Evolutionary conservation across 495 filamentous ascomycete genomes (phyloP).

Genomic region (Penicillium atrosanguineum): DNA sequence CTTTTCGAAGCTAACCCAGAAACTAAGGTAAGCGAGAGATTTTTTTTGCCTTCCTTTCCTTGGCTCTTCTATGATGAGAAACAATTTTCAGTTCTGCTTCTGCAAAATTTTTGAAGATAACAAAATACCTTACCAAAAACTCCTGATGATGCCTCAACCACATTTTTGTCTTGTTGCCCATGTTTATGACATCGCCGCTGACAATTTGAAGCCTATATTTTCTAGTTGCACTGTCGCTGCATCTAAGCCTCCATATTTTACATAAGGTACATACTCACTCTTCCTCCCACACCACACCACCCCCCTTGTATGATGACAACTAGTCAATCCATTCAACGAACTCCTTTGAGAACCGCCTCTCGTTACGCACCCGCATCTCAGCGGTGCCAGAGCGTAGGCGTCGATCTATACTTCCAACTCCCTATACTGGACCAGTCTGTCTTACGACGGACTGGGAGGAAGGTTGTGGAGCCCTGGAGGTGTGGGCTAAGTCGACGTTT

Average conservation of each 20-base stretch:
- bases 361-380: constrained; percentile 25
- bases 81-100: constrained; percentile 90
- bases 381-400: constrained; percentile 17
- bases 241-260: neutral
- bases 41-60: constrained; percentile 8
- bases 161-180: constrained; percentile 10
- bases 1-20: constrained; percentile 1
- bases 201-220: constrained; percentile 16
- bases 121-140: constrained; percentile 74
- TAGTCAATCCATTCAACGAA: constrained; percentile 99
- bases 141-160: constrained; percentile 44
- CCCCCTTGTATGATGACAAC: constrained; percentile 76
- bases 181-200: constrained; percentile 14
- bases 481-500: constrained; percentile 32
- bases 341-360: constrained; percentile 59
- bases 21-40: constrained; percentile 19
- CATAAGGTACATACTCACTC: constrained; percentile 11
- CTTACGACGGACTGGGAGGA: constrained; percentile 56
- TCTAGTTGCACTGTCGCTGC: neutral
- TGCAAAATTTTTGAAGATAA: constrained; percentile 79
- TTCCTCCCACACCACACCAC: neutral
- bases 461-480: constrained; percentile 79
- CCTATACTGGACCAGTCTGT: constrained; percentile 64
- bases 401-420: constrained; percentile 56
- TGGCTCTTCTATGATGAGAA: constrained; percentile 66